Percentiles rank a stretch among this genome's conserved stretches.
These are phyloP conservation scores for Yamadazyma takamatsuzukensis DNA, from an alignment of 805 yeast species.

Conservation along the genomic window DNA sequence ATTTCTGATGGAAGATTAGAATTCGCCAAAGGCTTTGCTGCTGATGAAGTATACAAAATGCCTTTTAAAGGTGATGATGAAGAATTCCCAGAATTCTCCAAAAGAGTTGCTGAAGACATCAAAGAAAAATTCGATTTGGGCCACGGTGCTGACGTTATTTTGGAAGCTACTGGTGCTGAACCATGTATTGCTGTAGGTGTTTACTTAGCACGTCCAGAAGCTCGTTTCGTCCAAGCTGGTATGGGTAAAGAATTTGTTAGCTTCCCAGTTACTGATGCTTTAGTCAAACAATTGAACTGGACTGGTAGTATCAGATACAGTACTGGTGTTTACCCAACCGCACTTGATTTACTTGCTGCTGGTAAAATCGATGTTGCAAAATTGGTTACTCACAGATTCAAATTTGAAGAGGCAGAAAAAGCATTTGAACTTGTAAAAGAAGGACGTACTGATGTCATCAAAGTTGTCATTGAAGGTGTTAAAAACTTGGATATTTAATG, in stretches of 20 bases:
- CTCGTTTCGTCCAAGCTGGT: constrained; percentile 18
- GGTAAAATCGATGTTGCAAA: constrained; percentile 14
- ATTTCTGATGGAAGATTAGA: constrained; percentile 20
- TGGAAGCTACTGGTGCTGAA: constrained; percentile 20
- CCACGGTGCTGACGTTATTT: constrained; percentile 19
- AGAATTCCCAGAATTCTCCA: constrained; percentile 10
- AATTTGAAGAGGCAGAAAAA: constrained; percentile 16
- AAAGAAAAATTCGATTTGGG: constrained; percentile 24
- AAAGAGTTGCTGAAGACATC: constrained; percentile 9
- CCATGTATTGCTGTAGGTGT: constrained; percentile 16
- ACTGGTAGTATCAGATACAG: constrained; percentile 16
- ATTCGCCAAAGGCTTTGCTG: constrained; percentile 17
- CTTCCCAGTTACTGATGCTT: constrained; percentile 20
- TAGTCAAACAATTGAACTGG: constrained; percentile 18
- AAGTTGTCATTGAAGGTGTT: constrained; percentile 15
- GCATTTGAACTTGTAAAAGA: constrained; percentile 18
- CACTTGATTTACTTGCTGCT: constrained; percentile 16
- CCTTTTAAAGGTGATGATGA: constrained; percentile 12
- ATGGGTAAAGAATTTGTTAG: constrained; percentile 17
- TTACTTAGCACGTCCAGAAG: constrained; percentile 14
- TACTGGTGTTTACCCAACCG: constrained; percentile 17
- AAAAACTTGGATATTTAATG: background rate
- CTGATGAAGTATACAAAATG: constrained; percentile 14
- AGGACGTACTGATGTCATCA: constrained; percentile 14
- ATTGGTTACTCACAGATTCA: constrained; percentile 18